Base-by-base conservation (phyloP, 2,329 filamentous ascomycete genomes). In the Escovopsis weberi region DNA sequence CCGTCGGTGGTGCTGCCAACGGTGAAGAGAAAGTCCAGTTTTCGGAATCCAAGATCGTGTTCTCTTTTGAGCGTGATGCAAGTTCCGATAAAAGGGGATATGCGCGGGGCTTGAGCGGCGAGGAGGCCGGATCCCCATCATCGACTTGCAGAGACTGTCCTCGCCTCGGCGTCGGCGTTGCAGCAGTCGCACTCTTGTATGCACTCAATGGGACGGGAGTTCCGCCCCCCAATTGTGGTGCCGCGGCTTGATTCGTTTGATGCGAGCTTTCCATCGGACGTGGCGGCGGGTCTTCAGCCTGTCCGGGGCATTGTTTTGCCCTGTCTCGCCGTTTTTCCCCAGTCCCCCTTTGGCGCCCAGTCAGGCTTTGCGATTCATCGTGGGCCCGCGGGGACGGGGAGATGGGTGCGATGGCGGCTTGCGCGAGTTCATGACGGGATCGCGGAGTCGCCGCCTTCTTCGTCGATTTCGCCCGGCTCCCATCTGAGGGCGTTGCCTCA, bases 291-390 rank as follows among this genome's bases (percentile, higher is more conserved):
- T 70, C 80, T 2, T 78, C 80, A 28, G 69, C 68, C 26, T 88
- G 68, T 18, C 80, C 75, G 1, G 81, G 70, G 50, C 87, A 89
- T 47, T 89, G 66, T 0, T 69, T 69, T 12, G 75, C 72, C 23
- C 72, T 74, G 48, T 82, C 77, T 38, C 70, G 70, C 55, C 93
- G 85, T 40, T 81, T 72, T 51, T 85, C 78, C 38, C 78, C 74
- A 36, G 89, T 77, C 52, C 94, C 85, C 53, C 72, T 80, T 57
- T 94, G 86, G 37, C 78, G 74, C 33, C 88, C 83, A 0, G 86
- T 94, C 39, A 94, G 64, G 15, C 79, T 62, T 51, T 91, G 85
- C 1, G 82, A 85, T 43, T 85, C 79, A 2, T 70, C 55, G 1
- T 59, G 61, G 12, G 63, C 59, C 4, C 68, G 61, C 4, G 68